These are phyloP conservation scores for Talaromyces ruber DNA, from an alignment of 495 filamentous ascomycete genomes.

Conservation along the genomic window DNA sequence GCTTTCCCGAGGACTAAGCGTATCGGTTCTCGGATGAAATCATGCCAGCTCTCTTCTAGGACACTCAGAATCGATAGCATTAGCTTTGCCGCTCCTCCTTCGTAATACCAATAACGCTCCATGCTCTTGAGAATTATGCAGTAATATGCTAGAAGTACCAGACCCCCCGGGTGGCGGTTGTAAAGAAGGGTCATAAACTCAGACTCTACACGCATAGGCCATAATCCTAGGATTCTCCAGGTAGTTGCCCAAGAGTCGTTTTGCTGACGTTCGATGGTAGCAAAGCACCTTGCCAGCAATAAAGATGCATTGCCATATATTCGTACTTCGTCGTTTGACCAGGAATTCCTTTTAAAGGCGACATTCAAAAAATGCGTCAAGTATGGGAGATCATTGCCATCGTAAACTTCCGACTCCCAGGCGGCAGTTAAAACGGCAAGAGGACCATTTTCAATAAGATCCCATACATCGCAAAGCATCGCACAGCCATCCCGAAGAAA, in stretches of 20 bases:
- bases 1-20: not conserved
- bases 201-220: constrained; percentile 22
- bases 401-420: constrained; percentile 9
- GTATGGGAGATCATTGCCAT: constrained; percentile 7
- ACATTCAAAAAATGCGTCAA: constrained; percentile 9
- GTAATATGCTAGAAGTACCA: constrained; percentile 30
- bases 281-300: constrained; percentile 10
- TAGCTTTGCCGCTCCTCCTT: constrained; percentile 22
- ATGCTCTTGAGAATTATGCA: constrained; percentile 24
- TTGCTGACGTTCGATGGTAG: constrained; percentile 7
- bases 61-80: constrained; percentile 18
- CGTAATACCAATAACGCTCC: constrained; percentile 23
- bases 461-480: constrained; percentile 14
- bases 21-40: constrained; percentile 14
- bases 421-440: constrained; percentile 6
- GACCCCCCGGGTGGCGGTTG: constrained; percentile 21
- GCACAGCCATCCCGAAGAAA: constrained; percentile 12
- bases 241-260: not conserved
- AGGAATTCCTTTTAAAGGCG: constrained; percentile 5
- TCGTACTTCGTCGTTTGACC: constrained; percentile 6
- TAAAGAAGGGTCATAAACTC: constrained; percentile 21
- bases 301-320: constrained; percentile 10
- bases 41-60: constrained; percentile 19
- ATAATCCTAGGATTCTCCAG: constrained; percentile 15
- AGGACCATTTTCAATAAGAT: constrained; percentile 9